Conservation (phyloP, 345 rosid genomes). For the Excoecaria agallocha region DNA sequence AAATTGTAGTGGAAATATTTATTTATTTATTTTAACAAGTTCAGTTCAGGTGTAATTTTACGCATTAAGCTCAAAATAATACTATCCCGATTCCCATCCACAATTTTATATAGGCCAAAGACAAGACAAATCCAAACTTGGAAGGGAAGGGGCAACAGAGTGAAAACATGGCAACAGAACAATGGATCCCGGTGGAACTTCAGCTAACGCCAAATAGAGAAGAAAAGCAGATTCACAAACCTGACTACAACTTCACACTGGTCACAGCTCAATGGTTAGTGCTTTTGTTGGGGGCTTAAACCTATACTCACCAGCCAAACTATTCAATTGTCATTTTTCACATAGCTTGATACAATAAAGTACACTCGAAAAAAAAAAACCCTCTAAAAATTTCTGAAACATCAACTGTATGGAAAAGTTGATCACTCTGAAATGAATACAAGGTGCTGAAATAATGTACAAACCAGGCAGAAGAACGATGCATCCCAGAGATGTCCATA, state of each 20-base stretch:
- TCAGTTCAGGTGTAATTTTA: no score
- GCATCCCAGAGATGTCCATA: neutral
- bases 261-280: neutral
- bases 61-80: no score
- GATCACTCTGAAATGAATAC: conserved; percentile 3
- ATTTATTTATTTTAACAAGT: no score
- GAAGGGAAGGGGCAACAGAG: no score
- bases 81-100: no score
- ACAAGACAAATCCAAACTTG: no score
- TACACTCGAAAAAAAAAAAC: conserved; percentile 13
- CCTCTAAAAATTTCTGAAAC: conserved; percentile 8
- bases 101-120: no score
- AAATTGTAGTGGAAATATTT: no score
- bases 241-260: neutral
- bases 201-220: no score
- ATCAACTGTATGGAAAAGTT: conserved; percentile 8
- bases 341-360: conserved; percentile 7
- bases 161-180: no score
- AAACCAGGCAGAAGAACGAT: conserved; percentile 17
- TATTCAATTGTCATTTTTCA: conserved; percentile 2
- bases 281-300: neutral
- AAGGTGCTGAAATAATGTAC: conserved; percentile 34
- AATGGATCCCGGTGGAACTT: no score
- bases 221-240: no score
- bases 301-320: neutral